Percentiles rank a stretch among this genome's conserved stretches.
These are phyloP conservation scores for Termitomyces sp. DNA, from an alignment of 768 basidiomycete species.

Conservation along the genomic window DNA sequence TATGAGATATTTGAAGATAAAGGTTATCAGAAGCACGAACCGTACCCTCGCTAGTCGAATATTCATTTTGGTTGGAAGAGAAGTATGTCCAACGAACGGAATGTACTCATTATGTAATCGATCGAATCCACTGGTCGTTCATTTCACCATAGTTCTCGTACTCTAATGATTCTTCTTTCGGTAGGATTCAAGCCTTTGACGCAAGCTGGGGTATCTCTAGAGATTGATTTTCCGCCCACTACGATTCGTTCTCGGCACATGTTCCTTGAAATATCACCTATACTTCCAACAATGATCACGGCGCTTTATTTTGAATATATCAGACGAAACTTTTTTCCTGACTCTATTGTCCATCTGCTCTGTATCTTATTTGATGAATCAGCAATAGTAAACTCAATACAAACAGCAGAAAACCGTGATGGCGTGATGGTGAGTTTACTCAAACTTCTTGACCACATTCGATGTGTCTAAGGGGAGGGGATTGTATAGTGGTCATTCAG, in stretches of 20 bases:
- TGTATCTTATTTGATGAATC: background rate
- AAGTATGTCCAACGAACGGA: background rate
- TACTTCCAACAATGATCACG: background rate
- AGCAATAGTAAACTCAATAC: background rate
- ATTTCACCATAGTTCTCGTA: background rate
- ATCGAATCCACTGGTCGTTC: background rate
- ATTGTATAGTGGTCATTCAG: no score
- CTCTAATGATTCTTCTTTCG: no score
- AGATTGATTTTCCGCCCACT: background rate
- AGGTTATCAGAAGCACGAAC: slow-evolving; percentile 6
- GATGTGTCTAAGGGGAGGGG: no score
- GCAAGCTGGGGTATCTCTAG: background rate
- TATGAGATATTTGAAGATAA: background rate
- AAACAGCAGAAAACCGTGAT: background rate
- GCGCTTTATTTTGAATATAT: background rate
- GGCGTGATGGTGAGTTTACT: background rate
- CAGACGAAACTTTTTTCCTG: background rate
- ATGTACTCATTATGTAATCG: background rate
- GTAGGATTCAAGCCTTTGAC: background rate
- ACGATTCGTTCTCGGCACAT: background rate
- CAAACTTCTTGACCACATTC: no score
- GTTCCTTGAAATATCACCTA: background rate
- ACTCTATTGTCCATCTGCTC: background rate
- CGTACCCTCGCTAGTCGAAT: slow-evolving; percentile 43
- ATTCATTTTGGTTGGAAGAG: slow-evolving; percentile 29